Evolutionary conservation across 495 filamentous ascomycete genomes (phyloP), one percentile per base, ranked within the genome.

Genomic region (Penicillium roqueforti): DNA sequence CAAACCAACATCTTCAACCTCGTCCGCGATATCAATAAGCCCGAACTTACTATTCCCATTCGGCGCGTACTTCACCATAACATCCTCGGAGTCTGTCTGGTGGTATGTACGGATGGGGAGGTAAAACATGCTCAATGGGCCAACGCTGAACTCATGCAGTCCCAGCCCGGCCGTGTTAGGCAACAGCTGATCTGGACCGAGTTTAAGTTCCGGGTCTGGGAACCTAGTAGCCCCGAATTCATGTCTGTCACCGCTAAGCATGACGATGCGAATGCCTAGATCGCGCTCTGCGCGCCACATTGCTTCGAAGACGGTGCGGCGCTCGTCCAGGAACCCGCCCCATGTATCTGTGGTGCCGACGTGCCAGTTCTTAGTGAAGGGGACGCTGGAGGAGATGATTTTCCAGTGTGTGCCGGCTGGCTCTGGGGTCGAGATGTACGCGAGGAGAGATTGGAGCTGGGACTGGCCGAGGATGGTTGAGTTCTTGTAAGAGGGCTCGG

Each of bases 281-380:
- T 74, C 74, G 18, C 77, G 70, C 23, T 85, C 81, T 1, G 84
- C 84, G 47, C 86, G 83, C 91, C 93, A 97, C 83, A 96, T 96
- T 8, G 87, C 86, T 62, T 96, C 85, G 39, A 97, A 83, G 40
- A 98, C 81, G 53, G 71, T 79, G 26, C 76, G 80, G 14, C 93
- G 84, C 71, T 98, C 93, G 40, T 76, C 59, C 11, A 96, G 76
- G 69, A 91, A 96, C 0, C 90, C 91, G 32, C 86, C 90, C 93
- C 93, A 98, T 3, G 93, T 97, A 63, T 98, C 93, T 38, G 80
- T 74, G 4, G 77, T 82, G 51, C 89, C 88, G 58, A 93, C 79
- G 25, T 78, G 83, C 93, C 93, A 98, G 70, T 98, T 98, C 69
- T 95, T 92, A 13, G 93, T 97, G 70, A 98, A 96, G 0, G 93